Conservation (phyloP, 768 basidiomycete genomes). For the Pisolithus marmoratus region DNA sequence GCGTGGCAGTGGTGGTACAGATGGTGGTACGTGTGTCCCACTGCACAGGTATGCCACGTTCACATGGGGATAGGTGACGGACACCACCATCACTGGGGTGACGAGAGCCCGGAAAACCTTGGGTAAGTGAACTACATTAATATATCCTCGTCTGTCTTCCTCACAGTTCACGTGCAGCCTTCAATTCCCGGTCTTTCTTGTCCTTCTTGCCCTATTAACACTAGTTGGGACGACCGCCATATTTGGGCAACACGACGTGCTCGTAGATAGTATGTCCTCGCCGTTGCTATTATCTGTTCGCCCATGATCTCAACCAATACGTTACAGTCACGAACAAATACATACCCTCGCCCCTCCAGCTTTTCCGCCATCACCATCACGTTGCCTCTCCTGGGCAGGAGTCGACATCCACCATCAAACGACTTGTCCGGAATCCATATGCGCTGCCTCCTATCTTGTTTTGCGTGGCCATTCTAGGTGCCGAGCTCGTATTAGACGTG, state of each 20-base stretch:
- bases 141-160: not conserved
- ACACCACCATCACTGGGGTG: slow-evolving; percentile 65
- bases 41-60: slow-evolving; percentile 7
- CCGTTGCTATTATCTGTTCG: not conserved
- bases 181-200: slow-evolving; percentile 58
- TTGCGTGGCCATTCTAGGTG: slow-evolving; percentile 47
- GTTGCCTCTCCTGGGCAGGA: slow-evolving; percentile 1
- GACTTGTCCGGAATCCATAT: slow-evolving; percentile 70
- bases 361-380: slow-evolving; percentile 33
- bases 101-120: slow-evolving; percentile 35
- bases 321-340: slow-evolving; percentile 54
- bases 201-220: slow-evolving; percentile 50
- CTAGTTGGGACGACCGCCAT: slow-evolving; percentile 50
- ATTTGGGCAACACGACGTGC: slow-evolving; percentile 59
- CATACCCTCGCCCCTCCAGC: slow-evolving; percentile 46
- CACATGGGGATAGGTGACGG: slow-evolving; percentile 30
- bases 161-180: slow-evolving; percentile 36
- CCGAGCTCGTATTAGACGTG: slow-evolving; percentile 50
- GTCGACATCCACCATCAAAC: slow-evolving; percentile 7
- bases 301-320: not conserved
- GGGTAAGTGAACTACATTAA: slow-evolving; percentile 30
- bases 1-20: slow-evolving; percentile 53
- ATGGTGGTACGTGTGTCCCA: slow-evolving; percentile 7
- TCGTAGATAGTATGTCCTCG: slow-evolving; percentile 52
- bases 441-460: slow-evolving; percentile 58